Evolutionary conservation across 2,329 filamentous ascomycete genomes (phyloP), one percentile per base, ranked within the genome.

Genomic region (Cladosporium colombiae): DNA sequence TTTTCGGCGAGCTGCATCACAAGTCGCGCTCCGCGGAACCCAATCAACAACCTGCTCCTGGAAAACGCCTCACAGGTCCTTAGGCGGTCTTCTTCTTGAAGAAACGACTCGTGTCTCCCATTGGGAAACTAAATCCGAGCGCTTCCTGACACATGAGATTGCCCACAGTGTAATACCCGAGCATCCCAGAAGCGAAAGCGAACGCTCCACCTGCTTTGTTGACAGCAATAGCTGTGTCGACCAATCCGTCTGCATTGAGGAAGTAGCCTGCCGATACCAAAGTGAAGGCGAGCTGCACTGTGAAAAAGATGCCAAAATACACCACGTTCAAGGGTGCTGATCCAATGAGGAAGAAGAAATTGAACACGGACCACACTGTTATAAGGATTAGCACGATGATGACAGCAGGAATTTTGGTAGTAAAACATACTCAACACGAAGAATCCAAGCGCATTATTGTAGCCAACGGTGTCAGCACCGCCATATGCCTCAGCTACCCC

Each of bases 371-470:
- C 82, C 81, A 84, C 68, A 83, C 75, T 76, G 49, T 16, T 11
- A 11, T 25, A 21, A 5, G 14, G 5, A 31, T 59, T 27, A 59
- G 37, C 55, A 18, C n/a, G 40, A 23, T 5, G 14, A 21, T 6
- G 10, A 11, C n/a, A 21, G 35, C 13, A 11, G 10, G 40, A 2
- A 16, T 5, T 5, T 44, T 16, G 29, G 50, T 5, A 44, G 21
- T n/a, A 3, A 7, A 16, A 74, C 78, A 72, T 68, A 80, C 79
- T 74, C 31, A 81, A 73, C 68, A 84, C 80, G 67, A 82, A 84
- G 70, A 84, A 83, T 0, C 82, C 82, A 1, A 84, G 72, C 1
- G 81, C 81, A 63, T 84, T 84, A 70, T 83, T 81, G 65, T 82
- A 81, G 68, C 81, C 74, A 0, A 73, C 72, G 0, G 75, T 77